Percentiles rank a stretch among this genome's conserved stretches.
Evolutionary conservation across 306 rosid species (phyloP).

Genomic region (Cajanus cajan): DNA sequence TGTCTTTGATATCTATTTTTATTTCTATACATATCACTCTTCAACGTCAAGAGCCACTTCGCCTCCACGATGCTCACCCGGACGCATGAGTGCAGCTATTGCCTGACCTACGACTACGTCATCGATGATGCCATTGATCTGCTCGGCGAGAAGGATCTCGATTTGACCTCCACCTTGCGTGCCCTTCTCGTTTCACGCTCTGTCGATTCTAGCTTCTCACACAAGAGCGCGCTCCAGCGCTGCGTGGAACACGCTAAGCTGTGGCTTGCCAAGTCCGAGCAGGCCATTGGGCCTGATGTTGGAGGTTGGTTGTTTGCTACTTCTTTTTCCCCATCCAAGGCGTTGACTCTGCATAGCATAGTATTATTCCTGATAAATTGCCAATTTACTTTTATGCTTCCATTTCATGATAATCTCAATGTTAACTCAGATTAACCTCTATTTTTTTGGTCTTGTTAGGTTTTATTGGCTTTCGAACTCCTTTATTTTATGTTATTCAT

Average conservation of each 20-base stretch:
- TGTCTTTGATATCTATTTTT: too few relatives aligned
- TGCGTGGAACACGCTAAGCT: too few relatives aligned
- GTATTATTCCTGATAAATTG: constrained; percentile 14
- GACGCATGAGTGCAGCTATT: constrained; percentile 82
- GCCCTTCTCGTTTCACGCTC: too few relatives aligned
- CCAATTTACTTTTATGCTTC: neutral
- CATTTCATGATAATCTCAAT: constrained; percentile 3
- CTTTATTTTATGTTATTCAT: neutral
- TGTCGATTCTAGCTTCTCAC: too few relatives aligned
- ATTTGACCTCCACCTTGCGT: constrained; percentile 63
- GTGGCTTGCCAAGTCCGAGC: too few relatives aligned
- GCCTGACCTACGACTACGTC: constrained; percentile 88
- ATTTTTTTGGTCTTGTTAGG: neutral
- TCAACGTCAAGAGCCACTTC: too few relatives aligned
- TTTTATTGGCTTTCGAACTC: neutral
- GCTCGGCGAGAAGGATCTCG: constrained; percentile 80
- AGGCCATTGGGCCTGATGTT: neutral
- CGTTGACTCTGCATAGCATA: neutral
- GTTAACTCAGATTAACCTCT: constrained; percentile 20
- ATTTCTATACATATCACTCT: too few relatives aligned
- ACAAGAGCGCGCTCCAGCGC: too few relatives aligned
- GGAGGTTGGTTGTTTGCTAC: constrained; percentile 56
- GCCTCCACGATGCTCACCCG: constrained; percentile 78
- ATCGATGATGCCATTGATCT: constrained; percentile 90
- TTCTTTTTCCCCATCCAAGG: neutral